Percentiles rank a stretch among this genome's conserved stretches.
Evolutionary conservation across 1,139 yeast species (phyloP).

Genomic region (Blastobotrys petasosporus): DNA sequence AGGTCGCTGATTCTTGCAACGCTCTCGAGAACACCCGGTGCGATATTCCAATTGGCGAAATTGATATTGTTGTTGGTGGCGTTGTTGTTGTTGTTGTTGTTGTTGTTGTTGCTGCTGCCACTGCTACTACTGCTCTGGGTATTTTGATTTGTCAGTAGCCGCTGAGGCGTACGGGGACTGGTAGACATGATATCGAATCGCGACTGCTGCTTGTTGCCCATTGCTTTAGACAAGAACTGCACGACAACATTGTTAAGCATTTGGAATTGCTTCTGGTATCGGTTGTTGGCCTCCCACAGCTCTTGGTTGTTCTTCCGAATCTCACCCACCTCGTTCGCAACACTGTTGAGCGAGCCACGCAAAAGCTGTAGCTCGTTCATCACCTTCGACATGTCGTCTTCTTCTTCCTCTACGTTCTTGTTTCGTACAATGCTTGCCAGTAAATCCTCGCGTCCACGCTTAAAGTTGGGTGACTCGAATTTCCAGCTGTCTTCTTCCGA

Average conservation of each 20-base stretch:
- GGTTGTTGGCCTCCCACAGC: constrained; percentile 82
- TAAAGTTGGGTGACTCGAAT: constrained; percentile 73
- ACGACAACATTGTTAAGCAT: constrained; percentile 83
- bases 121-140: not conserved
- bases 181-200: constrained; percentile 38
- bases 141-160: constrained; percentile 5
- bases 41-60: not conserved
- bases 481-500: constrained; percentile 61
- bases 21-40: constrained; percentile 2
- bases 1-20: constrained; percentile 5
- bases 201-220: constrained; percentile 40
- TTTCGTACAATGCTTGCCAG: constrained; percentile 62
- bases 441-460: constrained; percentile 63
- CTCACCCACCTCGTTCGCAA: constrained; percentile 76
- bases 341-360: constrained; percentile 64
- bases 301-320: constrained; percentile 82
- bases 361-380: constrained; percentile 46
- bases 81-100: not conserved
- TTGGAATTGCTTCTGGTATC: constrained; percentile 81
- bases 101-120: not conserved
- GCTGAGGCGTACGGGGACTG: constrained; percentile 8
- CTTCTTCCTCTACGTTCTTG: constrained; percentile 34
- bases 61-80: not conserved
- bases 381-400: constrained; percentile 38
- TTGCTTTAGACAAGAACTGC: constrained; percentile 76